Conservation (phyloP, 1,284 basidiomycete genomes). For the Cutaneotrichosporon dermatis region DNA sequence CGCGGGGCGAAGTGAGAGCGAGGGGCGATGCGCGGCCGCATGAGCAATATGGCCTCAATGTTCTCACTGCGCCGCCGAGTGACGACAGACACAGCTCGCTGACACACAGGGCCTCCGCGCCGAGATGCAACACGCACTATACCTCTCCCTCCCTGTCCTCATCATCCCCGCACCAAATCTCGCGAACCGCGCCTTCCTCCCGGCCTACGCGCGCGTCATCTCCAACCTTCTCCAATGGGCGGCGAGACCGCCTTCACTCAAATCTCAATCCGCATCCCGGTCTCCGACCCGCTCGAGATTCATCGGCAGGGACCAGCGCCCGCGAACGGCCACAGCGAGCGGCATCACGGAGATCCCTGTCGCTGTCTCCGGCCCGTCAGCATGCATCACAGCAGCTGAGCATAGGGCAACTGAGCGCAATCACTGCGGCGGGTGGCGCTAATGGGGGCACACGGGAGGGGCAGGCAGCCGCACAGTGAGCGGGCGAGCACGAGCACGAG, state of each 20-base stretch:
- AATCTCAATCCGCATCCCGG: conserved; percentile 74
- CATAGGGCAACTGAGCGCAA: conserved; percentile 15
- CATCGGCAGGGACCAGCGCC: conserved; percentile 36
- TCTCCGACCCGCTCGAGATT: conserved; percentile 59
- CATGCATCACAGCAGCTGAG: conserved; percentile 37
- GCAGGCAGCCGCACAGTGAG: conserved; percentile 6
- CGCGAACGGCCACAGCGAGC: conserved; percentile 1
- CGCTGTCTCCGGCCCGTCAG: conserved; percentile 37
- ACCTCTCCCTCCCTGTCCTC: conserved; percentile 77
- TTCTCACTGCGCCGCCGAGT: background rate
- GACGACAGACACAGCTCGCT: background rate
- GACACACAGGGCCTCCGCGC: conserved; percentile 74
- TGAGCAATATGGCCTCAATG: background rate
- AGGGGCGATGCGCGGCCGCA: too few relatives aligned
- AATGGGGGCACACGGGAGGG: background rate
- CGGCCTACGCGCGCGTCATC: conserved; percentile 88
- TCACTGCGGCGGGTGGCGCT: background rate
- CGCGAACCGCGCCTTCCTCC: conserved; percentile 72
- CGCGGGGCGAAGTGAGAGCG: too few relatives aligned
- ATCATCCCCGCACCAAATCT: conserved; percentile 77
- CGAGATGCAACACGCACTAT: conserved; percentile 88
- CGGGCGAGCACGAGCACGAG: background rate
- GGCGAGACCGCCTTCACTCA: conserved; percentile 56
- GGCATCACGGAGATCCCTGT: conserved; percentile 36
- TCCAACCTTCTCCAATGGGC: conserved; percentile 67